Evolutionary conservation across 2,329 filamentous ascomycete species (phyloP).

Genomic region (Talaromyces sp.): DNA sequence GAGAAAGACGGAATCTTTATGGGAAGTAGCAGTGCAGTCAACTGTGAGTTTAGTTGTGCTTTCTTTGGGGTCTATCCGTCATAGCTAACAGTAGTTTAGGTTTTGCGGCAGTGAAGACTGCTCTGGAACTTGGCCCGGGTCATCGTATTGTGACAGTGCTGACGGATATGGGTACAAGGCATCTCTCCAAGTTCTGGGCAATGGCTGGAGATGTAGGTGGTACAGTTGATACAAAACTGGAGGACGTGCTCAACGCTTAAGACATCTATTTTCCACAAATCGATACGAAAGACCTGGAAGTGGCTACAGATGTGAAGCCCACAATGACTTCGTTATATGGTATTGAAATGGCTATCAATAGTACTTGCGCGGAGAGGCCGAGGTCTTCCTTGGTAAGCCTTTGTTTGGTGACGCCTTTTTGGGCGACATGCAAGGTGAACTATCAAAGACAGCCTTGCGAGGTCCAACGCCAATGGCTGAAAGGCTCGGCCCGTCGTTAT

Average conservation of each 20-base stretch:
- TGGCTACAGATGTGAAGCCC: neutral
- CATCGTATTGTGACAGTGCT: conserved; percentile 46
- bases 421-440: conserved; percentile 6
- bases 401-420: conserved; percentile 2
- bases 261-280: neutral
- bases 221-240: conserved; percentile 41
- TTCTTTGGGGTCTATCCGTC: neutral
- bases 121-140: conserved; percentile 43
- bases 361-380: conserved; percentile 14
- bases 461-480: conserved; percentile 19
- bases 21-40: conserved; percentile 93
- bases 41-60: conserved; percentile 61
- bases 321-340: neutral
- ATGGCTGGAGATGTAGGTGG: conserved; percentile 45
- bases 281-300: neutral
- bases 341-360: neutral
- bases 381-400: neutral
- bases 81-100: conserved; percentile 27
- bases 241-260: conserved; percentile 40
- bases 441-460: neutral
- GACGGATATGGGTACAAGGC: conserved; percentile 47
- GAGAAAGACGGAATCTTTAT: conserved; percentile 93
- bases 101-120: conserved; percentile 45
- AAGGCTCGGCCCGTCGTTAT: conserved; percentile 16
- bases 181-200: conserved; percentile 50